Evolutionary conservation across 148 eudicot genomes (phyloP), one percentile per base, ranked within the genome.

Genomic region (Pharnaceum exiguum): DNA sequence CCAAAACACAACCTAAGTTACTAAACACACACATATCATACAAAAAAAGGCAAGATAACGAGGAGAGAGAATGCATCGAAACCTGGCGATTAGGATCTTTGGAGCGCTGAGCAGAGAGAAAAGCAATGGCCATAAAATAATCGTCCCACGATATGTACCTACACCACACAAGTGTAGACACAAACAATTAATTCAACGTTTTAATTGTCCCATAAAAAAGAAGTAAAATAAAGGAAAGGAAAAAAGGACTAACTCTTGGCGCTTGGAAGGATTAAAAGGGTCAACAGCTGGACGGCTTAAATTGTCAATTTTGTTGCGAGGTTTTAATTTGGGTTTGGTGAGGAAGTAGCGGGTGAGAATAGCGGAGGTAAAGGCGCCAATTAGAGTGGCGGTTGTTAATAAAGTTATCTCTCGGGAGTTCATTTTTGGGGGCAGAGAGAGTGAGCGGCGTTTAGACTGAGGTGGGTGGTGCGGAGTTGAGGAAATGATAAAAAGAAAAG

Each of bases 21-120:
- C 3, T 10, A 18, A 3, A 18, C 1, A 17, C 18, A 15, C 19
- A 43, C 31, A 18, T 17, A 17, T 29, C 13, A 44, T 9, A 16
- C 23, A 30, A 19, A 19, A 23, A 5, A 43, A 43, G 7, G 5
- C 24, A n/a, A 15, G 40, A 23, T 7, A 18, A 0, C n/a, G 42
- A 31, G 4, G 11, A 46, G 29, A 54, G 26, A 48, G 22, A 26
- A 19, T 4, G n/a, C n/a, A n/a, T n/a, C n/a, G n/a, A 51, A 24
- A 90, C 97, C 95, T 90, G 97, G 57, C 97, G 79, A 62, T 87
- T 84, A 27, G 93, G 97, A 78, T 90, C 97, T 71, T 90, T 90
- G 45, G 97, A 90, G 48, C 97, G 81, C 73, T 86, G 80, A 52
- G 97, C 93, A n/a, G 97, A 90, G 12, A 90, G 73, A 57, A 90